These are phyloP conservation scores for Sporothrix curviconia DNA, from an alignment of 2,329 filamentous ascomycete genomes.

Conservation along the genomic window DNA sequence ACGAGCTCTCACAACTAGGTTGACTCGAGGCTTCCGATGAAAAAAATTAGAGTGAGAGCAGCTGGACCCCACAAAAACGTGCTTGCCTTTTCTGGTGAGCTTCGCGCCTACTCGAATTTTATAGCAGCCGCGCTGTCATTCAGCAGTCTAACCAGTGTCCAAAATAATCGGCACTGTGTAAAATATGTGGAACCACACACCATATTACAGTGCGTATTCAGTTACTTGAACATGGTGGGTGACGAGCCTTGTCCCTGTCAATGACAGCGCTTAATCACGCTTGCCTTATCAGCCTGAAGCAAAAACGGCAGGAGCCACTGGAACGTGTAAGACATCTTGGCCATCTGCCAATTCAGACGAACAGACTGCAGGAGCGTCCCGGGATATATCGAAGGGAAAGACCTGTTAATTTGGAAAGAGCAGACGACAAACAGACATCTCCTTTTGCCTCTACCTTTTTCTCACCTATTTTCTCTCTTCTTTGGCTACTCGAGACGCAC, in stretches of 20 bases:
- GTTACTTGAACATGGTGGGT: neutral
- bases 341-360: neutral
- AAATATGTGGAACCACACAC: too few species aligned
- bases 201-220: neutral
- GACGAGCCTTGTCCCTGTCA: slow-evolving; percentile 8
- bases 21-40: neutral
- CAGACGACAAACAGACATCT: neutral
- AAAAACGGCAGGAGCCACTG: neutral
- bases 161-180: neutral
- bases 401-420: neutral
- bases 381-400: neutral
- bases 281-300: neutral
- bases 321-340: neutral
- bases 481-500: too few species aligned
- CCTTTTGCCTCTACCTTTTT: too few species aligned
- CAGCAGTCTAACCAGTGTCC: neutral
- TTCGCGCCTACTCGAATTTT: neutral
- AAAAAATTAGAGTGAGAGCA: slow-evolving; percentile 6
- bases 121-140: neutral
- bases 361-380: neutral
- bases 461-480: neutral
- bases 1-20: neutral
- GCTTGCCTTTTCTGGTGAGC: neutral
- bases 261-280: neutral
- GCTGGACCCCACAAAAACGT: slow-evolving; percentile 3